Evolutionary conservation across 1,284 basidiomycete species (phyloP).

Genomic region (Porodaedalea pini): DNA sequence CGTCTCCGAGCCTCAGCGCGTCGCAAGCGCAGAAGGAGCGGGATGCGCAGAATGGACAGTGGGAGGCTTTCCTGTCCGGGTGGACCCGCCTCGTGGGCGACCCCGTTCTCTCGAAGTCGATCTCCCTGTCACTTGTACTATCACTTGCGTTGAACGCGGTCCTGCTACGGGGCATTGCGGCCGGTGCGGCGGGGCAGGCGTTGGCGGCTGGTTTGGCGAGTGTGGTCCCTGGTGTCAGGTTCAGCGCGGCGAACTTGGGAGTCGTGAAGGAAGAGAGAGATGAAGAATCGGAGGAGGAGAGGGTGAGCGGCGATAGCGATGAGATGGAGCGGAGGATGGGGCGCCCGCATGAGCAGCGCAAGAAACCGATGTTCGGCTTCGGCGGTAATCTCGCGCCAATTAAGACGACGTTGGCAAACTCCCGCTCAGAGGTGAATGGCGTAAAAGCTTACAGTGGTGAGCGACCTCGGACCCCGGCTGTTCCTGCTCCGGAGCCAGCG

Average conservation of each 20-base stretch:
- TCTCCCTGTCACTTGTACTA: conserved; percentile 83
- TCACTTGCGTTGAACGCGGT: conserved; percentile 93
- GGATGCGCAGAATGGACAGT: conserved; percentile 18
- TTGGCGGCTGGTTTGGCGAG: conserved; percentile 29
- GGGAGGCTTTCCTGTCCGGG: conserved; percentile 89
- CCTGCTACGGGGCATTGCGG: conserved; percentile 78
- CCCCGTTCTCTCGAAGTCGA: conserved; percentile 94
- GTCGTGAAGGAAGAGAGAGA: conserved; percentile 15
- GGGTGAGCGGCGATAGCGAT: background rate
- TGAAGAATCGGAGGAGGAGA: conserved; percentile 9
- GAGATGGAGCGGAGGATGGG: conserved; percentile 3
- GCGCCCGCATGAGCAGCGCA: conserved; percentile 9
- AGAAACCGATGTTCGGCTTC: conserved; percentile 11
- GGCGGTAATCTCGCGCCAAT: conserved; percentile 8
- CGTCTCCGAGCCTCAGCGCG: conserved; percentile 22
- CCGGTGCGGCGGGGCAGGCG: conserved; percentile 38
- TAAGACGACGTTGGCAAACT: conserved; percentile 2
- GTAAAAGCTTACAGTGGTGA: background rate
- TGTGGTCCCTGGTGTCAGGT: conserved; percentile 40
- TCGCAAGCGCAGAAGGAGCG: conserved; percentile 20
- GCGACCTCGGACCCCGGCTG: conserved; percentile 13
- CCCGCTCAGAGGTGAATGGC: background rate
- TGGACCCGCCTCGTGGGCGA: conserved; percentile 96
- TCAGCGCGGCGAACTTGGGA: conserved; percentile 33
- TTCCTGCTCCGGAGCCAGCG: conserved; percentile 23